Percentiles rank a stretch among this genome's conserved stretches.
Evolutionary conservation across 257 asterid genomes (phyloP).

Genomic region (Haberlea rhodopensis): DNA sequence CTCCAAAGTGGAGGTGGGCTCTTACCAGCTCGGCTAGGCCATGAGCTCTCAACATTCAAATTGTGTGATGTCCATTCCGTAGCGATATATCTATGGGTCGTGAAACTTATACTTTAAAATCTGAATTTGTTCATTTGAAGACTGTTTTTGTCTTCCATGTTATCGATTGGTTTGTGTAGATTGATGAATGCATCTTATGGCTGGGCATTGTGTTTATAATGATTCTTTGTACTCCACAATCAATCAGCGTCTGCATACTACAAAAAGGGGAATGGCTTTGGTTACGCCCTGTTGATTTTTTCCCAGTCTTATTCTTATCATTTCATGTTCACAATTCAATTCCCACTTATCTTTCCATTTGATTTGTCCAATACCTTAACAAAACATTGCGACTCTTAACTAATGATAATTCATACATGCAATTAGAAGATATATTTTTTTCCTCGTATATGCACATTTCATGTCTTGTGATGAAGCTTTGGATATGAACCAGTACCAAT

Average conservation of each 20-base stretch:
- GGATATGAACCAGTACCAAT: background rate
- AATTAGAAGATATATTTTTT: background rate
- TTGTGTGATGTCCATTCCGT: too few species aligned
- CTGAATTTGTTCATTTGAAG: background rate
- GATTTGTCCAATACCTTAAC: background rate
- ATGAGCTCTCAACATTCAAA: too few species aligned
- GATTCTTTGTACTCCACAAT: constrained; percentile 91
- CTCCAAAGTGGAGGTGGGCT: too few species aligned
- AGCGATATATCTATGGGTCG: too few species aligned
- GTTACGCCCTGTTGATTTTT: constrained; percentile 35
- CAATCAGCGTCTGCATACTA: constrained; percentile 95
- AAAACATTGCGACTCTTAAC: background rate
- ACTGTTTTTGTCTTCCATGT: background rate
- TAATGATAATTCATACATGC: background rate
- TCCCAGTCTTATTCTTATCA: background rate
- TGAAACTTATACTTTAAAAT: too few species aligned
- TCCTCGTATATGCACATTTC: background rate
- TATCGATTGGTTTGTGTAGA: constrained; percentile 37
- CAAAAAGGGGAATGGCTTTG: constrained; percentile 98
- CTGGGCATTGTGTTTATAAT: constrained; percentile 81
- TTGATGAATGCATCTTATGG: constrained; percentile 92
- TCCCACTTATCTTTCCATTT: background rate
- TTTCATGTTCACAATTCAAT: background rate
- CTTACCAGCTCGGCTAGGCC: too few species aligned
- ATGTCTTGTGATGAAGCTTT: background rate